Evolutionary conservation across 108 stramenopile genomes (phyloP), one percentile per base, ranked within the genome.

Genomic region (Craspedostauros australis): DNA sequence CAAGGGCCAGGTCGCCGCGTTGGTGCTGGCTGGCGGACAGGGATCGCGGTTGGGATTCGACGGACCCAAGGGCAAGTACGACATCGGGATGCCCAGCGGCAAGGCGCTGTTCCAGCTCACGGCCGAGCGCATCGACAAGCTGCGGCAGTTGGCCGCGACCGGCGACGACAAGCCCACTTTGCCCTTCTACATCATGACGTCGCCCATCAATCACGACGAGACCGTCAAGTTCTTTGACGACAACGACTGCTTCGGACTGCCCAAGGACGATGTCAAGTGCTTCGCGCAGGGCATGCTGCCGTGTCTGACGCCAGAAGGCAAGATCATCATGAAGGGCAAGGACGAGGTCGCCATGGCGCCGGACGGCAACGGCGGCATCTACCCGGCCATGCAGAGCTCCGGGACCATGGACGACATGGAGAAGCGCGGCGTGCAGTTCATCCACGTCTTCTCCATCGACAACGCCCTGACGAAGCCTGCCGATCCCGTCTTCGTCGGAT

Each of bases 111-210:
- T 97, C 70, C 80, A 80, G 26, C 53, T 95, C 39, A 78, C 92
- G 53, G 77, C 75, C 0, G 95, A 97, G 59, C 75, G 96, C 6
- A 60, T 99, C 18, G 32, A 48, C 21, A 77, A 71, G 38, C 59
- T 97, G 0, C 56, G 58, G 36, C 30, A 55, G 27, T 27, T 93
- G 22, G 63, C 79, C 0, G 45, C 51, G 3, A 38, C 30, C 11
- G 27, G 37, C 26, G n/a, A 46, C 5, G 48, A 22, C 1, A 38
- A 41, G 23, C 60, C 50, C 8, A 48, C 37, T 28, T 15, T 95
- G 26, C 95, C 96, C 5, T 80, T 93, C 50, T 96, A 92, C 64
- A 76, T 99, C 62, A 99, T 99, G 98, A 99, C 98, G 12, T 94
- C 91, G 57, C 95, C 96, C 2, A 46, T 94, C 29, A 99, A 97